phyloP scores from a whole-genome alignment of 2,329 filamentous ascomycete species.

The Ilyonectria robusta region DNA sequence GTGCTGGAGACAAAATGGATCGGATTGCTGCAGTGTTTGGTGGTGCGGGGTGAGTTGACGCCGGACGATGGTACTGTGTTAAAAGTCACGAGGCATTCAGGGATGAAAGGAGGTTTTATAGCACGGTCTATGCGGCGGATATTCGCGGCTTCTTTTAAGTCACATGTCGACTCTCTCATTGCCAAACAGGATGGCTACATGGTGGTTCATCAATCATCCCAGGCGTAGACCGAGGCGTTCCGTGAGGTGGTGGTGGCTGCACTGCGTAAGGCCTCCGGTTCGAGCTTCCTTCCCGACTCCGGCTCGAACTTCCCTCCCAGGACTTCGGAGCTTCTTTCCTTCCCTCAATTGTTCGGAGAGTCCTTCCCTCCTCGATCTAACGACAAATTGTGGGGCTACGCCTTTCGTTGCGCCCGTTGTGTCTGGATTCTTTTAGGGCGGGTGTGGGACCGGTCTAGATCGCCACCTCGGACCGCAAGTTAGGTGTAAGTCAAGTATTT shows the following conservation, averaged over 20 bases:
- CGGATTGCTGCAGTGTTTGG: not conserved
- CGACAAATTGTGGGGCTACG: not conserved
- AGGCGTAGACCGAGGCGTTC: not conserved
- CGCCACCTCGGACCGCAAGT: too few relatives aligned
- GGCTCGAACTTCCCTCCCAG: constrained; percentile 10
- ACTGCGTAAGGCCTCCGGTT: not conserved
- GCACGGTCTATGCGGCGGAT: not conserved
- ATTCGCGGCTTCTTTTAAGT: not conserved
- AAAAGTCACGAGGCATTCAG: not conserved
- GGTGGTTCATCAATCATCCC: not conserved
- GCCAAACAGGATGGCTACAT: not conserved
- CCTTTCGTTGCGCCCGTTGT: not conserved
- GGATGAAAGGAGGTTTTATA: not conserved
- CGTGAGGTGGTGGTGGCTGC: not conserved
- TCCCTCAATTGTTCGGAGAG: not conserved
- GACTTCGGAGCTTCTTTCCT: not conserved
- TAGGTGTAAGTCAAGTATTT: too few relatives aligned
- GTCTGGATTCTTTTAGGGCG: not conserved
- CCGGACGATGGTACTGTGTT: not conserved
- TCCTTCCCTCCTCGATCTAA: not conserved
- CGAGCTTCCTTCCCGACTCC: constrained; percentile 5
- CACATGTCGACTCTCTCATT: not conserved
- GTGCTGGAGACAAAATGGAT: not conserved
- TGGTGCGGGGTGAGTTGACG: not conserved
- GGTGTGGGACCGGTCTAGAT: too few relatives aligned